Conservation (phyloP, 805 yeast genomes). For the Wickerhamomyces sydowiorum region DNA sequence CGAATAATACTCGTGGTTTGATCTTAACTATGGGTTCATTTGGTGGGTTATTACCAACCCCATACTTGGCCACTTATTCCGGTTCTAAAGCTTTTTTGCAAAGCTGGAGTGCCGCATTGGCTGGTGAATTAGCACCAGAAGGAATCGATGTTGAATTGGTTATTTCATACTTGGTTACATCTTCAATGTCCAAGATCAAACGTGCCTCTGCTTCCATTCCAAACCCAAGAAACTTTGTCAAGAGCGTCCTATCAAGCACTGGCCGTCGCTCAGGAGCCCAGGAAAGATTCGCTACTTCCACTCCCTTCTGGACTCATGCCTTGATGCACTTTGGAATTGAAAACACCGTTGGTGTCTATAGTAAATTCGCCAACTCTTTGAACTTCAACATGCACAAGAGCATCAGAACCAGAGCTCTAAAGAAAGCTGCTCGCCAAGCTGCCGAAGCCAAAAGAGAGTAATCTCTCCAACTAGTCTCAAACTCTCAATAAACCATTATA, state of each 20-base stretch:
- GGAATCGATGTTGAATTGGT: slow-evolving; percentile 83
- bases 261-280: slow-evolving; percentile 93
- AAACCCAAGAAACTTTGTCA: slow-evolving; percentile 73
- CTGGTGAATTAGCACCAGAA: slow-evolving; percentile 68
- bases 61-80: slow-evolving; percentile 86
- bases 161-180: slow-evolving; percentile 84
- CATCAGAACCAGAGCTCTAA: slow-evolving; percentile 79
- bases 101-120: slow-evolving; percentile 84
- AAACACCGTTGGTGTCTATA: slow-evolving; percentile 75
- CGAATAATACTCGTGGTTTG: slow-evolving; percentile 53
- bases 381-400: slow-evolving; percentile 74
- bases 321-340: slow-evolving; percentile 80
- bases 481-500: background rate
- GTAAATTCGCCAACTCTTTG: slow-evolving; percentile 58
- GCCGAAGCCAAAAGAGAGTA: slow-evolving; percentile 13
- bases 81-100: slow-evolving; percentile 96
- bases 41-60: slow-evolving; percentile 91
- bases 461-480: too few relatives aligned
- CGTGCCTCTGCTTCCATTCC: slow-evolving; percentile 74
- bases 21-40: slow-evolving; percentile 95
- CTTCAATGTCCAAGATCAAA: slow-evolving; percentile 92
- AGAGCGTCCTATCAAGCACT: slow-evolving; percentile 56
- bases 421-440: slow-evolving; percentile 51
- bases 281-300: slow-evolving; percentile 76
- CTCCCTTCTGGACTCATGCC: slow-evolving; percentile 95